Base-by-base conservation (phyloP, 2,329 filamentous ascomycete genomes). In the Talaromyces sp. region DNA sequence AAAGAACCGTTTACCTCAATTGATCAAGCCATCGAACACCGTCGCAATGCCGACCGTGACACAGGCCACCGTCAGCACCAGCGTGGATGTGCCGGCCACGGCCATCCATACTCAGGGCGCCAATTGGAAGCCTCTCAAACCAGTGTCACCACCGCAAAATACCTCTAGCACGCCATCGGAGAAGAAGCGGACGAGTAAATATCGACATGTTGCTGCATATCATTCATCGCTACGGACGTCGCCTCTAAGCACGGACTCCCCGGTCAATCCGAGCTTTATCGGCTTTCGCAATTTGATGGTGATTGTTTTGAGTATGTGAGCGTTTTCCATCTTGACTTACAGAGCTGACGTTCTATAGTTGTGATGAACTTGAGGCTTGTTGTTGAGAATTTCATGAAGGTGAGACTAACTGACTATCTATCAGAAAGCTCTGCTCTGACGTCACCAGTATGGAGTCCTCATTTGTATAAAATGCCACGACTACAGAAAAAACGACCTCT, bases 251-350 rank as follows among this genome's bases (percentile, higher is more conserved):
- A 90, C 93, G 72, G 95, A 98, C 75, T 86, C 92, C 1, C 80
- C 86, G 54, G 82, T 81, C 11, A 83, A 88, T 1, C 92, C 93
- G 25, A 97, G 92, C 76, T 98, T 97, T 75, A 81, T 97, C 17
- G 95, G 95, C 0, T 98, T 99, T 75, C 85, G 94, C 67, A 99
- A 99, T 76, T 85, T 99, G 68, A 97, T 97, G 92, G 91, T 97
- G 45, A 89, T 98, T 73, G 92, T 97, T 43, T 80, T 97, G 67
- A 88, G 92, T 95, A 59, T 34, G 65, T 54, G 27, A 13, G 22
- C 19, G 17, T 6, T 25, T n/a, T 13, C 3, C 11, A 5, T 29
- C 25, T n/a, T 1, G 62, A 61, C 36, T 38, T 68, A 72, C 47
- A 71, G 61, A 58, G 34, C 40, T 38, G 15, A 45, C 61, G 49